Conservation (phyloP, 192 early-diverging fungal genomes). For the Glomus cerebriforme region DNA sequence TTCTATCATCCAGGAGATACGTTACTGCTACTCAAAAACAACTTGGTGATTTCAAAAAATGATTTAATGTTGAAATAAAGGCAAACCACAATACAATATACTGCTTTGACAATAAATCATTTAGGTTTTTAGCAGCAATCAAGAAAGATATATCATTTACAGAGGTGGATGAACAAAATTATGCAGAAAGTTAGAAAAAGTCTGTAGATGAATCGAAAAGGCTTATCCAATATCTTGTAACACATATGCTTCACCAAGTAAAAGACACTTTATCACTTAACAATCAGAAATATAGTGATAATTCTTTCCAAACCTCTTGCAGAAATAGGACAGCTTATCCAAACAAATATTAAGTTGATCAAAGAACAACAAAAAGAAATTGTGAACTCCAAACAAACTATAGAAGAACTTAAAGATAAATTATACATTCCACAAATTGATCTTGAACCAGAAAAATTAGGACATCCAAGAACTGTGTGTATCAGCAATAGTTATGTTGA, state of each 20-base stretch:
- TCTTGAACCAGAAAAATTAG: conserved; percentile 30
- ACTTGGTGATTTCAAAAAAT: conserved; percentile 19
- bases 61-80: conserved; percentile 19
- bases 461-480: conserved; percentile 35
- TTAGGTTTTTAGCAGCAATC: conserved; percentile 38
- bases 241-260: conserved; percentile 26
- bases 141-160: conserved; percentile 27
- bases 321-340: conserved; percentile 36
- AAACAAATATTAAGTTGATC: conserved; percentile 26
- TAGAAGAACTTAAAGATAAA: conserved; percentile 26
- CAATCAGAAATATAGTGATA: conserved; percentile 32
- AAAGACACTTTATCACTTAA: conserved; percentile 38
- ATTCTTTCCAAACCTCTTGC: conserved; percentile 34
- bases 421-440: conserved; percentile 30
- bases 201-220: conserved; percentile 31
- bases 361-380: conserved; percentile 30
- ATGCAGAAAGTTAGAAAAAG: conserved; percentile 35
- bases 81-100: conserved; percentile 16
- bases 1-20: conserved; percentile 39
- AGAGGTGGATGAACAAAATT: conserved; percentile 22
- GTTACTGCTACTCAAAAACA: conserved; percentile 22
- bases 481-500: conserved; percentile 23
- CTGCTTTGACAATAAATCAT: conserved; percentile 39
- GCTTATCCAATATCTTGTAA: conserved; percentile 31
- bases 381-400: conserved; percentile 22